Base-by-base conservation (phyloP, 2,329 filamentous ascomycete genomes). In the Colletotrichum sp. region DNA sequence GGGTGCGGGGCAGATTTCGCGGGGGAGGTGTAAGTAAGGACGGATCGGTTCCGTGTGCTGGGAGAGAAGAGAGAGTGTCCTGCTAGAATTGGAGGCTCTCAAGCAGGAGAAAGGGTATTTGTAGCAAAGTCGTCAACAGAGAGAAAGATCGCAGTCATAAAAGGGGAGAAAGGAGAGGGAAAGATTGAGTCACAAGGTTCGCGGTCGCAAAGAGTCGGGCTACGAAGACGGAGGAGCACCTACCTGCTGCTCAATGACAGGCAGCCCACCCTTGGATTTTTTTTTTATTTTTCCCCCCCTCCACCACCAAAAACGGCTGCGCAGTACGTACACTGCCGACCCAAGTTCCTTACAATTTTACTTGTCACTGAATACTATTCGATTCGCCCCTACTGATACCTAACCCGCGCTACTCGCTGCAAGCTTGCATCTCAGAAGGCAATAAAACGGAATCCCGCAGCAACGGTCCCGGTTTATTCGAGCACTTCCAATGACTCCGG, bases 181-280 rank as follows among this genome's bases (percentile, higher is more conserved):
- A 72, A 75, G 28, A 62, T 52, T 75, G 72, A 75, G 72, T 75
- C 69, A 75, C 69, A 72, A 69, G 26, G 55, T 62, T 69, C 64
- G 34, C 69, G 59, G 70, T 71, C 49, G 62, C 62, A 72, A 39
- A 72, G 49, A 59, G 49, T 57, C 62, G 62, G 69, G 49, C 49
- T 68, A 68, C 69, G 62, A 71, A 36, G 24, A 57, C 49, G 69
- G 60, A 59, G 36, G 36, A 39, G 36, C 36, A 39, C 36, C 36
- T 39, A 39, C 36, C 39, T 44, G 21, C 32, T n/a, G 28, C 16
- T 55, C 32, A 44, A 67, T 44, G 57, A 67, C 28, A 24, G 68
- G 44, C 26, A 69, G 24, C 34, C 67, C 67, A 49, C 67, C 32
- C 67, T 49, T 62, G 30, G 59, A 28, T 62, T 69, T 69, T 69